A percentile compares a stretch with the other conserved stretches of the same genome.
Conservation (phyloP, 2,329 filamentous ascomycete genomes). For the Phaeoacremonium minimum region DNA sequence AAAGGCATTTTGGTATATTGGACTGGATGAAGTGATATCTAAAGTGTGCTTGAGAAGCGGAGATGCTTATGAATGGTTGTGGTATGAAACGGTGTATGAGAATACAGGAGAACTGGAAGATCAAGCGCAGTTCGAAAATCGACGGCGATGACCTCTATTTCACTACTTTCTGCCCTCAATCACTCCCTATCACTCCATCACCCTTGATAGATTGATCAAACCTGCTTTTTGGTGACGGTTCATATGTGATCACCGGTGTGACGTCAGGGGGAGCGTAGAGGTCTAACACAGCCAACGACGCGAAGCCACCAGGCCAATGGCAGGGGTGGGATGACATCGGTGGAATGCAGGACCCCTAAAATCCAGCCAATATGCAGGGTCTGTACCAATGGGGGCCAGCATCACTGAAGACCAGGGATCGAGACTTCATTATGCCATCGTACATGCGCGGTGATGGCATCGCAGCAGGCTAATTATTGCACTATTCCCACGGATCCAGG, state of each 20-base stretch:
- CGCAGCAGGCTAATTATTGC: not conserved
- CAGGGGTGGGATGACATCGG: conserved; percentile 7
- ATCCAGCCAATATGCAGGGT: conserved; percentile 14
- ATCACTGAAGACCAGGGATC: not conserved
- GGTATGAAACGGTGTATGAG: no score
- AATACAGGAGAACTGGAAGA: no score
- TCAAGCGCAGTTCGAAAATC: no score
- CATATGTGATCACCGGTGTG: conserved; percentile 12
- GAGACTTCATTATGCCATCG: not conserved
- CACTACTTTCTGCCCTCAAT: conserved; percentile 4
- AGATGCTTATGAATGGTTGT: no score
- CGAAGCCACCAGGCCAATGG: conserved; percentile 13
- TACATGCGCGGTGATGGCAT: not conserved
- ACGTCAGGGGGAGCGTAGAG: conserved; percentile 14
- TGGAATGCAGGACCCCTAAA: conserved; percentile 8
- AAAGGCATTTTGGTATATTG: conserved; percentile 26
- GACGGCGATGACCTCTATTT: conserved; percentile 5
- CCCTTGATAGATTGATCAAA: conserved; percentile 6
- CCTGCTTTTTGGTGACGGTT: conserved; percentile 9
- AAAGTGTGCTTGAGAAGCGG: no score
- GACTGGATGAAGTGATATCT: no score
- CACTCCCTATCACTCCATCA: not conserved
- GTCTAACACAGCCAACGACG: not conserved
- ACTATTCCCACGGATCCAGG: not conserved
- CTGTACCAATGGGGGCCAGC: conserved; percentile 8